Evolutionary conservation across 768 basidiomycete species (phyloP), one percentile per base, ranked within the genome.

Genomic region (Kwoniella heveanensis): DNA sequence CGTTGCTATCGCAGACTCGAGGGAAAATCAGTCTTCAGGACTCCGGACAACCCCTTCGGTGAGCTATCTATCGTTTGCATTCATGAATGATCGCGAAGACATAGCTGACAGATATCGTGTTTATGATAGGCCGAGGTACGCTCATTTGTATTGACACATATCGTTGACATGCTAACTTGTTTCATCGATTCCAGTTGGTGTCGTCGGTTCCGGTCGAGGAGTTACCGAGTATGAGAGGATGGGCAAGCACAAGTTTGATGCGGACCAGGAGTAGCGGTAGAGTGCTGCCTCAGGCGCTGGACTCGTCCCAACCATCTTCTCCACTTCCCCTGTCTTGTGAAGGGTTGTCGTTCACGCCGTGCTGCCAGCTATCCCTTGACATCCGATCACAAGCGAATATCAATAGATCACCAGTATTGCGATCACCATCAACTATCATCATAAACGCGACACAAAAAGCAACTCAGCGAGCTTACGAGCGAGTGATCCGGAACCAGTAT

Each of bases 211-310:
- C 3, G 80, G 80, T 24, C 68, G 70, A 49, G 78, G 78, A 12
- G 70, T 77, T 13, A 80, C 79, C 1, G 63, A 77, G 22, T 81
- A 80, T 62, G 72, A 71, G 62, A 55, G 68, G 27, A 76, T 78
- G 69, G 78, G 78, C 54, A 81, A 81, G 66, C 80, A 81, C 71
- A 80, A 79, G 62, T 80, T 80, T 52, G 69, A 72, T 9, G 51
- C 62, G 17, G 57, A 53, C n/a, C 62, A 62, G 64, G 71, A 70
- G 37, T 66, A 73, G 32, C 9, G 39, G 37, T 66, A 73, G 32
- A 44, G 39, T 44, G 19, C 39, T 17, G 39, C 39, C 8, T 17
- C 39, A 9, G 39, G 39, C 39, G 3, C 9, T 17, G 10, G 8
- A 7, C 15, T 17, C 39, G 7, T 36, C 15, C 17, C 39, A 44